These are phyloP conservation scores for Pichia sp. DNA, from an alignment of 1,139 yeast species.

Conservation along the genomic window DNA sequence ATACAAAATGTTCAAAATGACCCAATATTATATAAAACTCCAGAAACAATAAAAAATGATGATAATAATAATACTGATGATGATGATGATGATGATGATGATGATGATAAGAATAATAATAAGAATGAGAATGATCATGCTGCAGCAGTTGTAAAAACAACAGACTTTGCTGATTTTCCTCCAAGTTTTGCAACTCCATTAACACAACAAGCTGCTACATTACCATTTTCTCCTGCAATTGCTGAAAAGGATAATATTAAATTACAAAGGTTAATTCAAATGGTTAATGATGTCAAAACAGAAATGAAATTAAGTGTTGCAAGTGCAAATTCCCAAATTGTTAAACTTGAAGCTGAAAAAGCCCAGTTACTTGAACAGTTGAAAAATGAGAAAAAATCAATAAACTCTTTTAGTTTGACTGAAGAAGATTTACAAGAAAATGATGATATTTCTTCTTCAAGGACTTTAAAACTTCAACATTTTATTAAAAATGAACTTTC, in stretches of 20 bases:
- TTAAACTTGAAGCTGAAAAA: conserved; percentile 24
- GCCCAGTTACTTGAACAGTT: conserved; percentile 10
- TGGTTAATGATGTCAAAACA: conserved; percentile 24
- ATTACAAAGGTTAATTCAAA: conserved; percentile 21
- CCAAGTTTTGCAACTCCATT: conserved; percentile 9
- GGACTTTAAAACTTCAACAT: conserved; percentile 20
- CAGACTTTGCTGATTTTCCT: background rate
- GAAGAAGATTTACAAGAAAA: background rate
- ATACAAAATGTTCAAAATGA: background rate
- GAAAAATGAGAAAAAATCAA: background rate
- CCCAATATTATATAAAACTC: conserved; percentile 5
- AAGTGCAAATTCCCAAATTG: conserved; percentile 27
- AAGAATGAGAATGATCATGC: background rate
- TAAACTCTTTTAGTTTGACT: background rate
- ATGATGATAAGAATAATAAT: background rate
- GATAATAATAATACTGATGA: no score
- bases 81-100: background rate
- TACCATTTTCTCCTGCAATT: conserved; percentile 18
- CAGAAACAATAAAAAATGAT: background rate
- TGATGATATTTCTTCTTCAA: background rate
- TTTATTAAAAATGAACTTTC: conserved; percentile 51
- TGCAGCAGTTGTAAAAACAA: background rate
- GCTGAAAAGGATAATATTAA: conserved; percentile 20
- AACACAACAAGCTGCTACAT: conserved; percentile 3
- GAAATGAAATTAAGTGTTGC: conserved; percentile 27